phyloP scores from a whole-genome alignment of 352 stramenopile species.

The Globisporangium paddicum region DNA sequence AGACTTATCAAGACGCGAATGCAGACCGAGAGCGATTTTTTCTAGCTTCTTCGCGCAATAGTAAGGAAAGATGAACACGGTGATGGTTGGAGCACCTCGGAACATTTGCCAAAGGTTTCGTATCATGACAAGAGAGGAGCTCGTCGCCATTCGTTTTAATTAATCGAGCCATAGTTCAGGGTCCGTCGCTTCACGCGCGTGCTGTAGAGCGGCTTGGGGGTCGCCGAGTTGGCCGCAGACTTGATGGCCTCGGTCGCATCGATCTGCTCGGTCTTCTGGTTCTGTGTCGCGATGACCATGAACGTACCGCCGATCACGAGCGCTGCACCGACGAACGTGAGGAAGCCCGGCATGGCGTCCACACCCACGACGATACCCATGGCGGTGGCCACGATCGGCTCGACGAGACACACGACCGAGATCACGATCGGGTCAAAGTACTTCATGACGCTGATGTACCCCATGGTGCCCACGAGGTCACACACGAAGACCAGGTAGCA shows the following conservation, averaged over 20 bases:
- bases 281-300: conserved; percentile 74
- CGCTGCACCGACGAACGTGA: conserved; percentile 66
- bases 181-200: conserved; percentile 44
- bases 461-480: conserved; percentile 85
- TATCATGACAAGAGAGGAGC: neutral
- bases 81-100: neutral
- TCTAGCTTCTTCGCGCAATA: neutral
- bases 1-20: too few relatives aligned
- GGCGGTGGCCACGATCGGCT: conserved; percentile 80
- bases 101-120: neutral
- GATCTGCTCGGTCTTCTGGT: conserved; percentile 72
- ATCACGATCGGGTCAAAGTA: conserved; percentile 92
- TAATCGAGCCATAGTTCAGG: conserved; percentile 40
- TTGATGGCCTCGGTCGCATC: conserved; percentile 80
- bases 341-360: conserved; percentile 57
- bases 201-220: conserved; percentile 56
- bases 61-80: neutral
- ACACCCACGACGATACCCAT: conserved; percentile 75
- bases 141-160: neutral
- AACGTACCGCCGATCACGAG: conserved; percentile 78
- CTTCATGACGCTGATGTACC: conserved; percentile 91
- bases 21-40: too few relatives aligned
- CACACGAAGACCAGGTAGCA: conserved; percentile 85
- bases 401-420: conserved; percentile 82
- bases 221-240: conserved; percentile 15